Evolutionary conservation across 1,139 yeast species (phyloP), one percentile per base, ranked within the genome.

Genomic region (Diutina sp.): DNA sequence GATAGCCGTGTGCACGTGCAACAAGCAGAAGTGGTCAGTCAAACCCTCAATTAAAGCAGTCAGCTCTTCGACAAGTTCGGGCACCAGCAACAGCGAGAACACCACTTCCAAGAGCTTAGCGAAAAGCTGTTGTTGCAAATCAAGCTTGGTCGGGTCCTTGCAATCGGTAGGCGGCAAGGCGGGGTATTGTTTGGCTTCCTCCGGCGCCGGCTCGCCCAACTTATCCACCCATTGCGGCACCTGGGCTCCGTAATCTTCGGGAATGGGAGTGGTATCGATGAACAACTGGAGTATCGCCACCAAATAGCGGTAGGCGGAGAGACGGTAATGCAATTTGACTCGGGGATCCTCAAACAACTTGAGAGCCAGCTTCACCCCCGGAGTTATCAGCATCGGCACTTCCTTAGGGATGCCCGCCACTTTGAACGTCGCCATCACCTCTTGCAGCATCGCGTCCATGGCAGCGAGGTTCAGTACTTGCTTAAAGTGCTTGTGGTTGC

Each of bases 401-500:
- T 72, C 70, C 9, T 72, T 75, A 3, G 79, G 73, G 55, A 90
- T 69, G 0, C 96, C 97, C 61, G 87, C 84, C 46, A 90, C 80
- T 57, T 78, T 77, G 67, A 91, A 82, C 57, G 82, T 68, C 0
- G 93, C 90, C 51, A 82, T 76, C 8, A 87, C 74, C 59, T 87
- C 88, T 63, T 87, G 89, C 60, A 85, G 85, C 16, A 85, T 69
- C 53, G 80, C 81, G 0, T 83, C 74, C 58, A 79, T 79, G 0
- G 83, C 73, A 52, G 77, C 74, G 62, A 93, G 73, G 57, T 84
- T 84, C 55, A 79, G 73, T 54, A 90, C 89, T 1, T 95, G 88
- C 60, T 82, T 83, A 64, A 91, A 76, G 66, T 89, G 90, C 56
- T 87, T 83, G 63, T 97, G 85, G 64, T 93, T 93, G 67, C 99